These are phyloP conservation scores for Macrolepiota dolichaula DNA, from an alignment of 768 basidiomycete genomes.

Conservation along the genomic window DNA sequence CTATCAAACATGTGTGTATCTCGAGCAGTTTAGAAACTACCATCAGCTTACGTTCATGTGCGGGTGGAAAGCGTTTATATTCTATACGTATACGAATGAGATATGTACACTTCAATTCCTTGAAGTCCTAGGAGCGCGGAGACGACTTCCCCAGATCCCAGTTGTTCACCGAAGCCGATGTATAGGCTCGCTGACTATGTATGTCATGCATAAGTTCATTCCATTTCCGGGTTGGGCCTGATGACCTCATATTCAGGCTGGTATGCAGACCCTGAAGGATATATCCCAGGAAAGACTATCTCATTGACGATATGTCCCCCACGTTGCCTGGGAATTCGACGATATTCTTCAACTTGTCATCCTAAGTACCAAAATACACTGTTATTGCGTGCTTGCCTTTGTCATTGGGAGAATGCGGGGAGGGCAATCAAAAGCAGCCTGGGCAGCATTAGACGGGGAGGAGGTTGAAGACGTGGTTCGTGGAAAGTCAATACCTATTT, in stretches of 20 bases:
- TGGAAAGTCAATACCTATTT: background rate
- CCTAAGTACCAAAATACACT: background rate
- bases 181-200: constrained; percentile 28
- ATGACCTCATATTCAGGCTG: background rate
- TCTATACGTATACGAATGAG: constrained; percentile 6
- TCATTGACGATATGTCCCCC: background rate
- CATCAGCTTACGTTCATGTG: background rate
- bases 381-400: background rate
- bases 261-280: background rate
- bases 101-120: constrained; percentile 1
- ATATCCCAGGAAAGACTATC: background rate
- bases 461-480: background rate
- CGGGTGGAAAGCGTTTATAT: constrained; percentile 9
- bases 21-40: background rate
- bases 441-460: background rate
- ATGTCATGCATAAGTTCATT: background rate
- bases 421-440: background rate
- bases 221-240: background rate
- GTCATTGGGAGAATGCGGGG: background rate
- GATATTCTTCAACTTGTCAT: background rate
- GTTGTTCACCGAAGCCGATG: constrained; percentile 36
- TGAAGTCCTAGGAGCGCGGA: background rate
- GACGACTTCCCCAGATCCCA: background rate
- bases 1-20: constrained; percentile 5
- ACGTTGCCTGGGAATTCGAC: constrained; percentile 5